Conservation (phyloP, 768 basidiomycete genomes). For the Tulasnella sp. region DNA sequence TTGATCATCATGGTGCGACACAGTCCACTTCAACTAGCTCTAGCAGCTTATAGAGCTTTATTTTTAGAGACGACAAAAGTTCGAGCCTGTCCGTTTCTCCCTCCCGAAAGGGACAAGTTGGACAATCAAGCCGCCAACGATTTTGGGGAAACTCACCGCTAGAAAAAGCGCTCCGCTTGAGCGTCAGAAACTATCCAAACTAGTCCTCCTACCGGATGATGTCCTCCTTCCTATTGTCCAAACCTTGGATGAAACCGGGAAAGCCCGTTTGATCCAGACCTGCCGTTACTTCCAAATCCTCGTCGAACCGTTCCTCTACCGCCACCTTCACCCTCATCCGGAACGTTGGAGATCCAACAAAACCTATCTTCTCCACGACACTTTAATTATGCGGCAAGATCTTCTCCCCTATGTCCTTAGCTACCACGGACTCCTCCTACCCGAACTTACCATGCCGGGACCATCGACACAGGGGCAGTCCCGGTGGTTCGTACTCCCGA, state of each 20-base stretch:
- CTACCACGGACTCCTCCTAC: too few relatives aligned
- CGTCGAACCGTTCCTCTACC: neutral
- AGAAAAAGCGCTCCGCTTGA: neutral
- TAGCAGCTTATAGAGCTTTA: neutral
- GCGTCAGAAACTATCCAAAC: neutral
- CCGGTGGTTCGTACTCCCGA: neutral
- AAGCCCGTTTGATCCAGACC: neutral
- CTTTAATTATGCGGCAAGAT: neutral
- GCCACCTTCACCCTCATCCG: neutral
- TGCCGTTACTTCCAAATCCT: neutral
- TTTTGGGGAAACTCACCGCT: neutral
- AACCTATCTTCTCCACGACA: neutral
- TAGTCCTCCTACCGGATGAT: neutral
- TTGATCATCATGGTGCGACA: neutral
- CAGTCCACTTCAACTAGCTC: neutral
- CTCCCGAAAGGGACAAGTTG: neutral
- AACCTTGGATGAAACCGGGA: neutral
- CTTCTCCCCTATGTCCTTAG: neutral
- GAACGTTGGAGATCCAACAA: neutral
- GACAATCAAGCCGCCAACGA: neutral
- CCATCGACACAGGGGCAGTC: neutral
- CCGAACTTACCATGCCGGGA: too few relatives aligned
- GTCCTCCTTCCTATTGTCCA: neutral
- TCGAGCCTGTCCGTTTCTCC: neutral
- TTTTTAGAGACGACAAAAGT: neutral